phyloP scores from a whole-genome alignment of 225 moss, liverwort and hornwort species.

The Pleurozium schreberi region DNA sequence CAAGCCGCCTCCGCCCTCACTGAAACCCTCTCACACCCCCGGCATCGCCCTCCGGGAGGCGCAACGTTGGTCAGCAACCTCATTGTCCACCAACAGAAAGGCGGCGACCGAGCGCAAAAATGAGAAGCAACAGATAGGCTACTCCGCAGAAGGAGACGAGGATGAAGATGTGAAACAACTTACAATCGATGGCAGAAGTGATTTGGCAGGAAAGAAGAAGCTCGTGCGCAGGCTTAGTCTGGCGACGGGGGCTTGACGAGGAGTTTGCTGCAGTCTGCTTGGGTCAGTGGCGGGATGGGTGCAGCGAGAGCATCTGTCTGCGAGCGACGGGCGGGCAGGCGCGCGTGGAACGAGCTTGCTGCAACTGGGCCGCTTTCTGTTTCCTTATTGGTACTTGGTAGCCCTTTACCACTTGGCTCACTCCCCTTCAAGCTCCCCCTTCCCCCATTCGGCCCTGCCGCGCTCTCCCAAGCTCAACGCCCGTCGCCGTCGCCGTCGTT shows the following conservation, averaged over 20 bases:
- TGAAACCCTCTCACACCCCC: background rate
- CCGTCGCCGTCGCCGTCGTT: background rate
- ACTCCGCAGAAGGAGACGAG: background rate
- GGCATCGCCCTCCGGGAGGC: background rate
- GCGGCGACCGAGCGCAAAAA: background rate
- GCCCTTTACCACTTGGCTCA: conserved; percentile 31
- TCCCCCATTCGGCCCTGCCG: background rate
- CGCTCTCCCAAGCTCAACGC: background rate
- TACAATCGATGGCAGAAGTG: background rate
- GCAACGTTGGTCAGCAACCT: background rate
- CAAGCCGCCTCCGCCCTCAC: background rate
- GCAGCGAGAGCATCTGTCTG: background rate
- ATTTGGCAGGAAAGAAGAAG: background rate
- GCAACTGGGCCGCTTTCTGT: background rate
- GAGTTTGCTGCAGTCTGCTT: background rate
- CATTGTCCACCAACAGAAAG: background rate
- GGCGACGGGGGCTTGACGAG: background rate
- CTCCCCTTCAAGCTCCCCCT: conserved; percentile 3
- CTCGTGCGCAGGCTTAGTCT: too few species aligned
- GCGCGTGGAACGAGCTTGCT: background rate
- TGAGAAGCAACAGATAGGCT: background rate
- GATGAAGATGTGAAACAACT: background rate
- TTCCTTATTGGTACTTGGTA: conserved; percentile 18
- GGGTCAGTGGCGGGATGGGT: background rate
- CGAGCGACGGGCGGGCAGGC: background rate